Base-by-base conservation (phyloP, 2,329 filamentous ascomycete species). In the Botryotinia convoluta region DNA sequence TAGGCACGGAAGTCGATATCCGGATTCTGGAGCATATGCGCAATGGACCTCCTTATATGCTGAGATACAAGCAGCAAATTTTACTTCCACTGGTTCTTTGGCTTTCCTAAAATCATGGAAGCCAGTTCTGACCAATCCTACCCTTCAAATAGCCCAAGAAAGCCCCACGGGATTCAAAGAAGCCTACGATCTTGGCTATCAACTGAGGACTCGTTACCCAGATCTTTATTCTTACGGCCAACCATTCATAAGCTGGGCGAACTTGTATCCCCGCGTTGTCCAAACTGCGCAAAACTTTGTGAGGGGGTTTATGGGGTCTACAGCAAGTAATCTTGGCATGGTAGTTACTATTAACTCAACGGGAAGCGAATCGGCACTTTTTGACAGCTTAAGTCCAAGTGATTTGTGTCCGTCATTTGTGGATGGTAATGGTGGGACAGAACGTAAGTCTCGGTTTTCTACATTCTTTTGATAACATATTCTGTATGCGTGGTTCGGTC, bases 81-180 rank as follows among this genome's bases (percentile, higher is more conserved):
- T 90, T 79, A 86, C 84, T 2, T 86, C 88, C 8, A 83, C 79
- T 0, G 87, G 87, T 5, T 80, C 84, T 1, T 81, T 92, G 54
- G 81, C 84, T 0, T 92, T 92, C 77, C 82, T 92, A 44, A 82
- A 86, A 20, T 81, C 81, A 4, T 92, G 90, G 90, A 81, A 85
- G 73, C 86, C 89, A 0, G 86, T 87, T 1, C 82, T 92, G 42
- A 86, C 84, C 1, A 82, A 89, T 73, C 87, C 88, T 0, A 80
- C 81, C 0, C 81, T 84, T 14, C 87, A 92, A 78, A 88, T 92
- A 35, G 83, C 87, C 7, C 87, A 89, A 78, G 80, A 89, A 61
- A 90, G 87, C 32, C 83, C 87, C 9, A 91, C 89, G 1, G 90
- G 90, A 0, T 89, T 87, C 77, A 90, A 90, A 76, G 90, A 92